Base-by-base conservation (phyloP, 2,329 filamentous ascomycete species). In the Aspergillus ochraceus region DNA sequence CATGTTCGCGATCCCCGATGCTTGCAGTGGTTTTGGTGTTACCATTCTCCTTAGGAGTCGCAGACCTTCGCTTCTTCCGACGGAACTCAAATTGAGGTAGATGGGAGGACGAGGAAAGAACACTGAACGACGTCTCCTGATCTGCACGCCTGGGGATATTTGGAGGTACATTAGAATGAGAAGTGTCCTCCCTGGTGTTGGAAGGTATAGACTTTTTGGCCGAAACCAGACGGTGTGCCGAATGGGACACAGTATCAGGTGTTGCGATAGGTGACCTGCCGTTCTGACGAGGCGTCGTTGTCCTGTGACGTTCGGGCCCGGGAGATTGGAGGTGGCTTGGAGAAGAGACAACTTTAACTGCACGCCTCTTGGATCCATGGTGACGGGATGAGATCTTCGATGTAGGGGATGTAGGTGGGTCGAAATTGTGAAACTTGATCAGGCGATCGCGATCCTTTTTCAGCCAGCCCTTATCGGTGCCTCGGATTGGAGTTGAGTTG, bases 21-120 rank as follows among this genome's bases (percentile, higher is more conserved):
- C 9, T 36, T 8, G 14, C 10, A 19, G 19, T 17, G 20, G 24
- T 11, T 39, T 60, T 50, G 20, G 60, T 63, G 29, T 64, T 62
- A 24, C 54, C 52, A 51, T 58, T 10, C 10, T 49, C 30, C 8
- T 60, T 24, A 11, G 63, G 58, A 19, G 49, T 49, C n/a, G 62
- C 55, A 17, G 52, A 20, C 29, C 56, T 46, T 19, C 54, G 36
- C 42, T 64, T 66, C 56, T 59, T 67, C 17, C 70, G 66, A 36
- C 73, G 72, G 60, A 75, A 79, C 66, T 77, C 70, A 58, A 78
- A 79, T 49, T 71, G 73, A 2, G 75, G 70, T 51, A 77, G 63
- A 45, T 76, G 71, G 22, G 76, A 77, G 6, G 75, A 74, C 9
- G 76, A 75, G 52, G 73, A 69, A 17, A 74, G 60, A 17, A 73